Evolutionary conservation across 495 filamentous ascomycete species (phyloP).

Genomic region (Penicillium crystallinum): DNA sequence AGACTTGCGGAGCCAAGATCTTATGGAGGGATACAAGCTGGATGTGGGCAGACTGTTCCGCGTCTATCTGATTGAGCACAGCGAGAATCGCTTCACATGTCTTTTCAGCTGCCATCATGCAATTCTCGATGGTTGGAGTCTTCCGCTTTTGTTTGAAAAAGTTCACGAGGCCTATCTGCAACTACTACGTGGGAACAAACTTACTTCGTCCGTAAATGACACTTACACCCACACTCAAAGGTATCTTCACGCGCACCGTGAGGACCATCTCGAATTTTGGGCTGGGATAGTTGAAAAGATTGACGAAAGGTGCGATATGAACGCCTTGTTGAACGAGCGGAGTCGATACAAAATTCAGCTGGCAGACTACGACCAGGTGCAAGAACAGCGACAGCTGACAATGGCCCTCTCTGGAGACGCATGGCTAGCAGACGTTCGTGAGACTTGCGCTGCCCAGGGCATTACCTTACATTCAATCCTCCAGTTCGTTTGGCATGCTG

Average conservation of each 20-base stretch:
- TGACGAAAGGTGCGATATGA: not conserved
- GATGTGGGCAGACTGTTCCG: not conserved
- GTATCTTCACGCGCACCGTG: not conserved
- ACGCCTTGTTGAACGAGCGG: not conserved
- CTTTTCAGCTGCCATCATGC: not conserved
- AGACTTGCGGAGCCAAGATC: not conserved
- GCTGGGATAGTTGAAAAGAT: not conserved
- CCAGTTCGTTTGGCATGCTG: not conserved
- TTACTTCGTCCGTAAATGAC: not conserved
- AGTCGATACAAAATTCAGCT: not conserved
- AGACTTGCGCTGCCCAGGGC: not conserved
- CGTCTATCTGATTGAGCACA: not conserved
- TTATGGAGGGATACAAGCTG: not conserved
- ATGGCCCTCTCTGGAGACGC: not conserved
- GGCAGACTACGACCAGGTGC: not conserved
- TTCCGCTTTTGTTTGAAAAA: not conserved
- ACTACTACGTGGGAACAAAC: not conserved
- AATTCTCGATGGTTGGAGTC: not conserved
- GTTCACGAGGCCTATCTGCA: not conserved
- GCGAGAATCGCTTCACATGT: not conserved
- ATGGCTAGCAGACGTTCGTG: not conserved
- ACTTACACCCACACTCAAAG: not conserved
- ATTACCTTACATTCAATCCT: not conserved
- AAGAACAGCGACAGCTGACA: not conserved
- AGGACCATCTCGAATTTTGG: not conserved